Evolutionary conservation across 345 rosid genomes (phyloP).

Genomic region (Turnera subulata): DNA sequence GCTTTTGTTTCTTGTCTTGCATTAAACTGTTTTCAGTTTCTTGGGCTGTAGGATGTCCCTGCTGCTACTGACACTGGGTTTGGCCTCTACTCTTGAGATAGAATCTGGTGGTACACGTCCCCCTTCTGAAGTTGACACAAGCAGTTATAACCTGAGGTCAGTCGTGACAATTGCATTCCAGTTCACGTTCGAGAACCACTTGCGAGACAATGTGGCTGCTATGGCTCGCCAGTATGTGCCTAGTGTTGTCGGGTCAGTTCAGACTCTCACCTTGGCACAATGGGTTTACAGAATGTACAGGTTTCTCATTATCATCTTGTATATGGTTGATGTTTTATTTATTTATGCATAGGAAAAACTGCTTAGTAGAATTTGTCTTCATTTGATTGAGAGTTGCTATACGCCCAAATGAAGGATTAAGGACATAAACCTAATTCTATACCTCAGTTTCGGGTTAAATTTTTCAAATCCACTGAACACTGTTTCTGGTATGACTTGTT

Average conservation of each 20-base stretch:
- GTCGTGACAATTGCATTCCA: constrained; percentile 95
- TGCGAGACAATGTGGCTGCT: constrained; percentile 79
- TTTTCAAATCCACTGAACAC: too few relatives aligned
- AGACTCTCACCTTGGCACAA: constrained; percentile 77
- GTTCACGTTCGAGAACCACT: constrained; percentile 74
- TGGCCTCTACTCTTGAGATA: constrained; percentile 84
- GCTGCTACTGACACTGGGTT: constrained; percentile 67
- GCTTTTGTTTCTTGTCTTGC: too few relatives aligned
- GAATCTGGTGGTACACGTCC: constrained; percentile 56
- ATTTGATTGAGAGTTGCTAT: not conserved
- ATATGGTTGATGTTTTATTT: not conserved
- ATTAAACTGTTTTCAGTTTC: too few relatives aligned
- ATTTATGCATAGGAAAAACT: not conserved
- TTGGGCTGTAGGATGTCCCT: constrained; percentile 17
- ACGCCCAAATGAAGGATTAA: too few relatives aligned
- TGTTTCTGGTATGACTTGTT: constrained; percentile 66
- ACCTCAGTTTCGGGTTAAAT: too few relatives aligned
- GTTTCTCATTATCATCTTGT: too few relatives aligned
- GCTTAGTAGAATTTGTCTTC: not conserved
- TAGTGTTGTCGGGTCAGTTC: constrained; percentile 84
- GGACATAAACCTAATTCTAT: too few relatives aligned
- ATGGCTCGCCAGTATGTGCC: constrained; percentile 97
- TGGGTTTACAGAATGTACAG: constrained; percentile 89
- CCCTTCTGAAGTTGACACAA: constrained; percentile 48
- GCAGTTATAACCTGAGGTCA: constrained; percentile 61